Percentiles rank a stretch among this genome's conserved stretches.
Conservation (phyloP, 2,329 filamentous ascomycete species). For the Fonsecaea multimorphosa region DNA sequence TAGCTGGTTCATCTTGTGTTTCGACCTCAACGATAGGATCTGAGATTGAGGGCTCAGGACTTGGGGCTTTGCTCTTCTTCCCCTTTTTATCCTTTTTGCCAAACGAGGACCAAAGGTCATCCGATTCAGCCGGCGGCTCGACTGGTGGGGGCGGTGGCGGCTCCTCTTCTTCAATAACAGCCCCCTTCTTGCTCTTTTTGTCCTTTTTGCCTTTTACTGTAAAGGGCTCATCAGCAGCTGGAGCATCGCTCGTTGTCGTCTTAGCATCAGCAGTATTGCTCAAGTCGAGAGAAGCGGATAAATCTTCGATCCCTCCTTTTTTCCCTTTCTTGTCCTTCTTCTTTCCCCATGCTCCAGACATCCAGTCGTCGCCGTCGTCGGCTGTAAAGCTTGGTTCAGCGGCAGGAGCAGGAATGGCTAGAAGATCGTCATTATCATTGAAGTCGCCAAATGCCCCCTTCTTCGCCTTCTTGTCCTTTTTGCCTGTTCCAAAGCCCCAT, state of each 20-base stretch:
- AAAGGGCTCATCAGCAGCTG: conserved; percentile 37
- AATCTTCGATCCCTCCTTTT: conserved; percentile 41
- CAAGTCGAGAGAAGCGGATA: conserved; percentile 38
- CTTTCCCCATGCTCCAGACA: conserved; percentile 43
- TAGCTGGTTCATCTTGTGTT: conserved; percentile 37
- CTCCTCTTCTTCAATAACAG: conserved; percentile 30
- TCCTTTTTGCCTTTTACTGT: conserved; percentile 37
- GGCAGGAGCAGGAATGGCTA: conserved; percentile 42
- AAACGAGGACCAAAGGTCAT: conserved; percentile 33
- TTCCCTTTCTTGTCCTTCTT: conserved; percentile 54
- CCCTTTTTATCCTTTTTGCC: conserved; percentile 40
- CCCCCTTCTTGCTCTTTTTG: conserved; percentile 39
- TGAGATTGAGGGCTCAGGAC: conserved; percentile 40
- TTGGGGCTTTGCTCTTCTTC: conserved; percentile 38
- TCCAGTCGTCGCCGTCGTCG: conserved; percentile 49
- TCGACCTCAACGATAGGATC: conserved; percentile 42
- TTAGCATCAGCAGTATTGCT: conserved; percentile 35
- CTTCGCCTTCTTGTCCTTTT: conserved; percentile 49
- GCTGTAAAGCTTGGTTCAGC: conserved; percentile 40
- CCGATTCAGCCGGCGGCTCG: conserved; percentile 39
- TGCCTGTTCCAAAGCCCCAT: conserved; percentile 47
- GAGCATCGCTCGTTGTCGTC: conserved; percentile 34
- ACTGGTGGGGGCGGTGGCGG: conserved; percentile 34
- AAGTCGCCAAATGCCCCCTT: conserved; percentile 44
- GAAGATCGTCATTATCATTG: conserved; percentile 40